These are phyloP conservation scores for Lathyrus aphaca DNA, from an alignment of 306 rosid species.

Conservation along the genomic window DNA sequence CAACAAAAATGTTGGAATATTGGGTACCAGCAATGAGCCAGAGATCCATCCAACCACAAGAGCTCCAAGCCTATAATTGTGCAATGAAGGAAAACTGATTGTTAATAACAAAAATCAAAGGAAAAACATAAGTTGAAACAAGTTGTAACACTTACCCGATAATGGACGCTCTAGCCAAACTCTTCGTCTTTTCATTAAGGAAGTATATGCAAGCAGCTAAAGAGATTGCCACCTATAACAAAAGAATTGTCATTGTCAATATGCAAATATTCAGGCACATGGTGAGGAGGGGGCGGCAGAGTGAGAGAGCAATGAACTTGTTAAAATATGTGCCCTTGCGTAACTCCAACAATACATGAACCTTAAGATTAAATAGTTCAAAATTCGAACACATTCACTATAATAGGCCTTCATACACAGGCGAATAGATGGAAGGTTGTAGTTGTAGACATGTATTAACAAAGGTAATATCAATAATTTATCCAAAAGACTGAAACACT, in stretches of 20 bases:
- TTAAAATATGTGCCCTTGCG: neutral
- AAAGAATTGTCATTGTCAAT: constrained; percentile 24
- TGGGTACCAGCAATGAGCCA: constrained; percentile 81
- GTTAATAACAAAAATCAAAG: constrained; percentile 3
- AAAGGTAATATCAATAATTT: too few species aligned
- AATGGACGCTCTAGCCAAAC: constrained; percentile 77
- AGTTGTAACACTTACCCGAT: constrained; percentile 64
- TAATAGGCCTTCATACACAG: constrained; percentile 8
- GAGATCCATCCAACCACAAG: constrained; percentile 85
- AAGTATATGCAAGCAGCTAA: constrained; percentile 96
- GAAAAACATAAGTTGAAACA: neutral
- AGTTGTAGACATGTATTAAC: too few species aligned
- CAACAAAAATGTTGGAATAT: constrained; percentile 70
- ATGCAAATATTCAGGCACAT: neutral
- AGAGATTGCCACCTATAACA: constrained; percentile 85
- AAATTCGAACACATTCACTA: constrained; percentile 11
- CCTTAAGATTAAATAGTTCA: constrained; percentile 15
- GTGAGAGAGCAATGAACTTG: neutral
- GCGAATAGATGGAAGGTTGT: neutral
- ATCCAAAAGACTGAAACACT: too few species aligned
- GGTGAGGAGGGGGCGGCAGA: neutral
- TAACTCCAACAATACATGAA: constrained; percentile 25
- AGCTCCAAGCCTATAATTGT: constrained; percentile 73
- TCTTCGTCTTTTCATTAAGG: constrained; percentile 92
- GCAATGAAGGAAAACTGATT: constrained; percentile 22